phyloP scores from a whole-genome alignment of 352 stramenopile genomes.

The Globisporangium canariense region DNA sequence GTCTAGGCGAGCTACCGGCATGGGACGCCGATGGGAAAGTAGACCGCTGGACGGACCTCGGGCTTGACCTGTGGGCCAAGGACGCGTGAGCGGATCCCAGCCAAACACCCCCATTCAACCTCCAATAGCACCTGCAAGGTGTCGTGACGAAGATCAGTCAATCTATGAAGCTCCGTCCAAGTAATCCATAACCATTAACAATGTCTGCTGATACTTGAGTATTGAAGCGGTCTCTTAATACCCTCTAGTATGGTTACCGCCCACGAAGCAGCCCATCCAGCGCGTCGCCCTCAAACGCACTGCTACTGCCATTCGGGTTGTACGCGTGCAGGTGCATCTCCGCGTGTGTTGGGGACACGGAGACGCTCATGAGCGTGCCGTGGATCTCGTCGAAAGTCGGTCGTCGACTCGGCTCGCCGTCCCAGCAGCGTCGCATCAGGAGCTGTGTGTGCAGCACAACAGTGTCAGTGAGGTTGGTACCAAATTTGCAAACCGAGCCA shows the following conservation, averaged over 20 bases:
- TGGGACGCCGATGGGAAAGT: constrained; percentile 56
- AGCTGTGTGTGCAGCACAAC: constrained; percentile 21
- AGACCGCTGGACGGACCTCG: constrained; percentile 79
- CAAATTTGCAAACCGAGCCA: not conserved
- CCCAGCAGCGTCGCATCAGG: constrained; percentile 70
- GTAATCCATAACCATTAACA: not conserved
- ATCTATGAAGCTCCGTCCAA: not conserved
- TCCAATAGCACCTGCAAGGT: not conserved
- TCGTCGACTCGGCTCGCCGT: constrained; percentile 42
- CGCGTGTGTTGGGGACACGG: constrained; percentile 27
- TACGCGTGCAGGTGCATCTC: constrained; percentile 20
- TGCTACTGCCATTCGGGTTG: constrained; percentile 14
- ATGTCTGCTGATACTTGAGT: not conserved
- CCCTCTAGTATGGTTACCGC: constrained; percentile 18
- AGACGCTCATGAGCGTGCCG: constrained; percentile 34
- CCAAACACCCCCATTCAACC: not conserved
- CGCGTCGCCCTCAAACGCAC: constrained; percentile 41
- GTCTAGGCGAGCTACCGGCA: constrained; percentile 43
- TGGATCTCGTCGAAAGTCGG: constrained; percentile 63
- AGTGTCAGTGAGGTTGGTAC: not conserved
- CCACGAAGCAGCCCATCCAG: constrained; percentile 51
- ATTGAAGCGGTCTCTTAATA: not conserved
- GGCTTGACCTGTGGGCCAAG: constrained; percentile 59
- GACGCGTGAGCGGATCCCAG: constrained; percentile 20
- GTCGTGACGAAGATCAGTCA: not conserved